Evolutionary conservation across 306 rosid genomes (phyloP), one percentile per base, ranked within the genome.

Genomic region (Castanea crenata): DNA sequence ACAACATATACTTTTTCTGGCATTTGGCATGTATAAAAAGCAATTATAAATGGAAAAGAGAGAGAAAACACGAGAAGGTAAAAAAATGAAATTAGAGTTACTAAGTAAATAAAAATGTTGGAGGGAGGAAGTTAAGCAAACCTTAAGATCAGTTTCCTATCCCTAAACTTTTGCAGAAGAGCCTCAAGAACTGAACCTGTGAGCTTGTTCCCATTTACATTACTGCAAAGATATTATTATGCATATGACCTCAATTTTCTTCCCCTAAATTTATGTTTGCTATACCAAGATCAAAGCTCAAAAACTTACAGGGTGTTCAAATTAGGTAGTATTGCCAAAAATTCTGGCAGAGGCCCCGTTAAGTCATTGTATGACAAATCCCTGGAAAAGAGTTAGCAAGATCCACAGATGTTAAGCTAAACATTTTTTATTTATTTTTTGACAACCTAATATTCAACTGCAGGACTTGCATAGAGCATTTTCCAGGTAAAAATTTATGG

Each of bases 331-430:
- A 52, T 16, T 31, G 82, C 82, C 4, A 89, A 67, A 72, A 72
- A 81, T 2, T 74, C 67, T 0, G 87, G 93, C 10, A 87, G 18
- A 35, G 65, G 21, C 64, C 93, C 85, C 1, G 78, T 76, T 27
- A 89, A 77, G 20, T 83, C 75, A 72, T 89, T 89, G 81, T 81
- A 59, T 23, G 89, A 87, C 55, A 87, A 75, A 75, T 89, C 86
- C 84, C 91, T 85, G 63, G 14, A 51, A 51, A 59, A 3, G 46
- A 46, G 54, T 46, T 46, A 11, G 13, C 54, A 46, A 10, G 54
- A 46, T 4, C 15, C 54, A 9, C 15, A 12, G 4, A 46, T 11
- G 54, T 46, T 46, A 46, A 12, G 54, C 16, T 46, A 46, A 46
- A 46, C 1, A 11, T 2, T 46, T 2, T 12, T 12, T 46, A 11